Evolutionary conservation across 192 early-diverging fungal genomes (phyloP), one percentile per base, ranked within the genome.

Genomic region (Podila epicladia): DNA sequence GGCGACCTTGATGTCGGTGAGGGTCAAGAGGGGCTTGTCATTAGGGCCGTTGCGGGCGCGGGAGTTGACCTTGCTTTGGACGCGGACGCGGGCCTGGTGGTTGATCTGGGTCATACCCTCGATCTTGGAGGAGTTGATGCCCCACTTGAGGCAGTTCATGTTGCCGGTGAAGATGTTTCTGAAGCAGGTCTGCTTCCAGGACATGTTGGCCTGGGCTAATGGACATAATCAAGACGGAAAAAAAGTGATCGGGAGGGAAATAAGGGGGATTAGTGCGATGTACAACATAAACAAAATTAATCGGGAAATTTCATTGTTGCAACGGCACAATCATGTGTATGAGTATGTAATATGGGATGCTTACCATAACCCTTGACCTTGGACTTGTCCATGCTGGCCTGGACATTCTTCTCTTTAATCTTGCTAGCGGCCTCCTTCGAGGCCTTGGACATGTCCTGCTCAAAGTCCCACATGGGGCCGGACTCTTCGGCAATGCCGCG

Each of bases 381-480:
- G 31, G 62, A 64, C 24, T 50, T 35, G 29, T 76, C 74, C 51
- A 76, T 32, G 67, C 65, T 65, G 45, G 74, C 58, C 19, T 76
- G 38, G 29, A 76, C 74, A 41, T 69, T 65, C n/a, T 70, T 20
- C 28, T 11, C 53, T 8, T n/a, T 22, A 11, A 64, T 59, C 6
- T 20, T 15, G 41, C 32, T 5, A 28, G 61, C 9, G 29, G 69
- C 67, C 4, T 19, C 45, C 67, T 64, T 1, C 17, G 74, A 65
- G 13, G 62, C 74, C 9, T 61, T 8, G 19, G 67, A 32, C 29
- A 76, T 24, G 28, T 67, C 60, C 31, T 65, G 67, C 15, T 76
- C 67, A 70, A 61, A 76, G 48, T 70, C 68, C 74, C 74, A 76
- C 74, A 76, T 76, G 57, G 74, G 74, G 2, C 74, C 74, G n/a